Conservation (phyloP, 2,329 filamentous ascomycete genomes). For the Cercospora citrullina region DNA sequence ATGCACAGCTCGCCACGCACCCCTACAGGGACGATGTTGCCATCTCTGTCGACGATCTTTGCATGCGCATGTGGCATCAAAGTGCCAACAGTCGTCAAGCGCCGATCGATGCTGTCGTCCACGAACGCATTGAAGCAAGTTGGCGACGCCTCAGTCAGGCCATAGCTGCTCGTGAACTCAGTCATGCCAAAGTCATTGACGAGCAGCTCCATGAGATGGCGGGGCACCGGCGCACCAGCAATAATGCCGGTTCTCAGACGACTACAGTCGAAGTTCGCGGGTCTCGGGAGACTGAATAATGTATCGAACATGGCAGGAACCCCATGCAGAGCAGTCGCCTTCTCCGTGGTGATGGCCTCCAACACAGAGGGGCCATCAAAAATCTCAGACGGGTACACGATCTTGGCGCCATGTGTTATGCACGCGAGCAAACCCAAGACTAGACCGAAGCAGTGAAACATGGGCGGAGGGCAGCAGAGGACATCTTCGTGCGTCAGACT, state of each 20-base stretch:
- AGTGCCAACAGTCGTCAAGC: constrained; percentile 73
- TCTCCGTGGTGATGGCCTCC: constrained; percentile 56
- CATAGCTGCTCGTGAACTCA: constrained; percentile 60
- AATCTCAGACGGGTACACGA: constrained; percentile 72
- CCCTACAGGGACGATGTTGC: constrained; percentile 66
- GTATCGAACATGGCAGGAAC: constrained; percentile 83
- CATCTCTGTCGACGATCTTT: constrained; percentile 73
- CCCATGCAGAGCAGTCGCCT: constrained; percentile 69
- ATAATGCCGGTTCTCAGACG: constrained; percentile 72
- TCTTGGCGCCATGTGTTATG: constrained; percentile 72
- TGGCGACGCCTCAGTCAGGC: constrained; percentile 74
- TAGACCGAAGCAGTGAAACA: constrained; percentile 85
- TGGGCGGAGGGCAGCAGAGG: constrained; percentile 77
- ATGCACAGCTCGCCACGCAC: constrained; percentile 73
- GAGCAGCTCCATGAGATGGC: constrained; percentile 71
- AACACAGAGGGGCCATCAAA: constrained; percentile 70
- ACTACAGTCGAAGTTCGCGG: constrained; percentile 48
- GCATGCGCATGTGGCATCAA: constrained; percentile 71
- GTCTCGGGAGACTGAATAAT: constrained; percentile 53
- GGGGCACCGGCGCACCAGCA: constrained; percentile 73
- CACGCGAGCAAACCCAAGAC: constrained; percentile 72
- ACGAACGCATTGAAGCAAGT: constrained; percentile 81
- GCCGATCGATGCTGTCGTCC: constrained; percentile 64
- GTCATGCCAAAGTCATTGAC: constrained; percentile 73
- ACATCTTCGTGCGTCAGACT: constrained; percentile 64